Percentiles rank a stretch among this genome's conserved stretches.
phyloP scores from a whole-genome alignment of 139 green algal species.

The Chlorella sp. region DNA sequence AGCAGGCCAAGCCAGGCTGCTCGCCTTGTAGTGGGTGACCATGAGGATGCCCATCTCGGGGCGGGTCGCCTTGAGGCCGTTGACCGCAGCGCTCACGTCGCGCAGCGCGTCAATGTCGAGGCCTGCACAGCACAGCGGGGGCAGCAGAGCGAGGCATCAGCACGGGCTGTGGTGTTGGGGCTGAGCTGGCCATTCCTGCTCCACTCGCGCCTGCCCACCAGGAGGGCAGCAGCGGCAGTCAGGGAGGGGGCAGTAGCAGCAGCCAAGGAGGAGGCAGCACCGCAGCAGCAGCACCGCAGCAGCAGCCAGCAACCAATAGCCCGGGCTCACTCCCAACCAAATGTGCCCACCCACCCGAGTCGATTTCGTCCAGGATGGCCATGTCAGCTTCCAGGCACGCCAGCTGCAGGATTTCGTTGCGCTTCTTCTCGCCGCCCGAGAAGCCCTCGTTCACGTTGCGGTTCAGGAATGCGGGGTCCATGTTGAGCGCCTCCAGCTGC shows the following conservation, averaged over 20 bases:
- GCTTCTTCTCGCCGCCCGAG: conserved; percentile 98
- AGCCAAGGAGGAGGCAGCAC: too few relatives aligned
- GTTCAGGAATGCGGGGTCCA: conserved; percentile 97
- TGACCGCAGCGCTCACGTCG: conserved; percentile 83
- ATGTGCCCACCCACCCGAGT: conserved; percentile 54
- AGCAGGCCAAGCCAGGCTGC: background rate
- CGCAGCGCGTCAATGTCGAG: conserved; percentile 96
- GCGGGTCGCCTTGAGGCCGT: conserved; percentile 61
- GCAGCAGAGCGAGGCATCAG: background rate
- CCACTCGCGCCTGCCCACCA: too few relatives aligned
- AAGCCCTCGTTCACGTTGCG: conserved; percentile 99
- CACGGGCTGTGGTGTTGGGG: background rate
- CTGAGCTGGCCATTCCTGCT: too few relatives aligned
- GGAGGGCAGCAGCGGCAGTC: too few relatives aligned
- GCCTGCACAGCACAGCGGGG: conserved; percentile 46
- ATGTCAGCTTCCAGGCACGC: conserved; percentile 92
- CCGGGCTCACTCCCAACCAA: too few relatives aligned
- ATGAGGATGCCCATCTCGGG: conserved; percentile 86
- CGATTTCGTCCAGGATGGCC: conserved; percentile 88
- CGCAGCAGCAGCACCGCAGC: background rate
- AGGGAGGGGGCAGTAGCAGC: too few relatives aligned
- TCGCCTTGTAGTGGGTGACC: conserved; percentile 99
- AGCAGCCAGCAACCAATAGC: too few relatives aligned
- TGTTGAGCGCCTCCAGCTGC: conserved; percentile 94
- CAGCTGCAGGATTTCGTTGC: conserved; percentile 96